Percentiles rank a stretch among this genome's conserved stretches.
phyloP scores from a whole-genome alignment of 2,329 filamentous ascomycete species.

The Aureobasidium sp. region DNA sequence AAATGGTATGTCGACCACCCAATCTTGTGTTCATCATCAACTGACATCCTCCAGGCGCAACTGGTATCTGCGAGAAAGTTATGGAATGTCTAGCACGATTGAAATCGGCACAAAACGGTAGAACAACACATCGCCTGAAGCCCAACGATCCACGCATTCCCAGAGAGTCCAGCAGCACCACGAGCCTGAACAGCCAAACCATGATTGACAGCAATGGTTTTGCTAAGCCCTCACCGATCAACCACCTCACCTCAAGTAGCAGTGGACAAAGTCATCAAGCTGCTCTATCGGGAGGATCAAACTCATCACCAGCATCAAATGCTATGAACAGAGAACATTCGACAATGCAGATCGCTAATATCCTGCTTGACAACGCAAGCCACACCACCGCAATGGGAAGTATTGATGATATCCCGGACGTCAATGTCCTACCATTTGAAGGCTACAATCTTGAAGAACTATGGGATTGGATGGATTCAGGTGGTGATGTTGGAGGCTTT shows the following conservation, averaged over 20 bases:
- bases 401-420: not conserved
- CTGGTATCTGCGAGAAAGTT: not conserved
- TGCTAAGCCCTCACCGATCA: not conserved
- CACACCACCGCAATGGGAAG: slow-evolving; percentile 2
- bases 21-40: too few relatives aligned
- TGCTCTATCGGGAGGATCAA: not conserved
- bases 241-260: slow-evolving; percentile 10
- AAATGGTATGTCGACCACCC: not conserved
- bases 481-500: not conserved
- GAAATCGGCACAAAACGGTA: not conserved
- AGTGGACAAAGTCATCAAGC: slow-evolving; percentile 9
- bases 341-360: slow-evolving; percentile 16
- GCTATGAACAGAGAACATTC: not conserved
- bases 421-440: slow-evolving; percentile 5
- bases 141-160: not conserved
- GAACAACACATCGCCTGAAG: not conserved
- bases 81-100: not conserved
- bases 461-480: slow-evolving; percentile 20
- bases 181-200: not conserved
- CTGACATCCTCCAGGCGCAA: not conserved
- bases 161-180: not conserved
- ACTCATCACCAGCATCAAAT: not conserved
- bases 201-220: not conserved
- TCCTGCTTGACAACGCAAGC: slow-evolving; percentile 3
- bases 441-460: slow-evolving; percentile 18